A percentile compares a stretch with the other conserved stretches of the same genome.
Evolutionary conservation across 2,329 filamentous ascomycete species (phyloP).

Genomic region (Fusarium papillatum): DNA sequence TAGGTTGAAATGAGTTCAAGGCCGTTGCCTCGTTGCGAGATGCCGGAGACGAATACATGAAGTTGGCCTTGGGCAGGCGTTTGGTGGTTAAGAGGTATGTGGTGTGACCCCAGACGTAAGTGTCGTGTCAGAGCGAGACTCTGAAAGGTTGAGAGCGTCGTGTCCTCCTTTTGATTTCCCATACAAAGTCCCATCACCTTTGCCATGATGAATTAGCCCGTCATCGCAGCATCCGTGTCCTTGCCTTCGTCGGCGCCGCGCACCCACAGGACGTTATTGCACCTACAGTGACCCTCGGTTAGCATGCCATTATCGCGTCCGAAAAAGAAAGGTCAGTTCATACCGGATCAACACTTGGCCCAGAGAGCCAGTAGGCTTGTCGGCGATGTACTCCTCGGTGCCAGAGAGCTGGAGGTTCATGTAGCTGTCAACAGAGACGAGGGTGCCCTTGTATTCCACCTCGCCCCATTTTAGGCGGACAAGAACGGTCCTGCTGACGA

Average conservation of each 20-base stretch:
- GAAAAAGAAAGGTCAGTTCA: conserved; percentile 33
- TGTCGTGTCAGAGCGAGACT: conserved; percentile 24
- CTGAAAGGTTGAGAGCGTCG: conserved; percentile 11
- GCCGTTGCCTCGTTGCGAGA: neutral
- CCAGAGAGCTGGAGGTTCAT: conserved; percentile 97
- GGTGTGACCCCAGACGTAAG: conserved; percentile 6
- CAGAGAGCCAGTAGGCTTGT: conserved; percentile 85
- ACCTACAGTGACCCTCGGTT: conserved; percentile 62
- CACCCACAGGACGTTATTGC: conserved; percentile 99
- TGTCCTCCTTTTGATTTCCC: conserved; percentile 22
- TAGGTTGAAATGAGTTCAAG: conserved; percentile 15
- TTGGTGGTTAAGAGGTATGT: conserved; percentile 30
- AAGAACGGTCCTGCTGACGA: conserved; percentile 91
- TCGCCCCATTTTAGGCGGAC: conserved; percentile 98
- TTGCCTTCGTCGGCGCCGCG: conserved; percentile 67
- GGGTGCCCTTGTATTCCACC: conserved; percentile 94
- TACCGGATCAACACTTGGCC: conserved; percentile 95
- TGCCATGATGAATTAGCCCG: conserved; percentile 53
- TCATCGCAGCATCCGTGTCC: conserved; percentile 70
- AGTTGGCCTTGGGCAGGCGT: conserved; percentile 15
- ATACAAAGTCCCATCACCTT: conserved; percentile 10
- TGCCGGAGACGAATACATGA: conserved; percentile 21
- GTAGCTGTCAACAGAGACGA: conserved; percentile 96
- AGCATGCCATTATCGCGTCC: neutral
- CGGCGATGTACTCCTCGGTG: conserved; percentile 93